Evolutionary conservation across 768 basidiomycete species (phyloP), one percentile per base, ranked within the genome.

Genomic region (Trametes meyenii): DNA sequence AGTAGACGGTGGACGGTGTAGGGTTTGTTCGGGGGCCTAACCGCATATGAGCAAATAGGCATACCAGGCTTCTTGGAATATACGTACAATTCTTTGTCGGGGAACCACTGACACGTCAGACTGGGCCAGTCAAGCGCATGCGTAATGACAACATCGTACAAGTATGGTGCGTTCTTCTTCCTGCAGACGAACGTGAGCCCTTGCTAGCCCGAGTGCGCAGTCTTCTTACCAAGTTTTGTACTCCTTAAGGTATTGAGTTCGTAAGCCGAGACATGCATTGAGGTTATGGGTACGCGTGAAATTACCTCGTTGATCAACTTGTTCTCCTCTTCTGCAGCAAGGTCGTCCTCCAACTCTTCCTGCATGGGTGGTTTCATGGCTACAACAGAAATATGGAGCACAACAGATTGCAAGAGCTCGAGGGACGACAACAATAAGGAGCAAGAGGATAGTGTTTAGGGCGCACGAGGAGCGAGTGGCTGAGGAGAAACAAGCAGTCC

Each of bases 111-210:
- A 73, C 93, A 95, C 5, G 97, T 99, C 70, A 99, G 73, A 70
- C 89, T 94, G 19, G 97, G 97, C 97, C 97, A 99, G 75, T 97
- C 94, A 51, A 98, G 82, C 35, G 96, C 96, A 73, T 98, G 96
- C 1, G 96, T 98, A 69, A 99, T 89, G 66, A 99, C 93, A 23
- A 96, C 82, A 75, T 99, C 97, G 74, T 99, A 99, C 14, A 98
- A 85, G 77, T 96, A 98, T 13, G 96, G 96, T 55, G 96, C 94
- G 76, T 96, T 96, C 79, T 94, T 94, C 82, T 94, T 94, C 92
- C 92, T 94, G 73, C 36, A 60, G 17, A 38, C 49, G 26, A 43
- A 38, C 46, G 39, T 64, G 50, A 58, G 50, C 26, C 7, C 17
- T 24, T 1, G 35, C 17, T 36, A 11, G 23, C 5, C 17, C 16